Evolutionary conservation across 805 yeast genomes (phyloP).

Genomic region (Wickerhamiella qilinensis): DNA sequence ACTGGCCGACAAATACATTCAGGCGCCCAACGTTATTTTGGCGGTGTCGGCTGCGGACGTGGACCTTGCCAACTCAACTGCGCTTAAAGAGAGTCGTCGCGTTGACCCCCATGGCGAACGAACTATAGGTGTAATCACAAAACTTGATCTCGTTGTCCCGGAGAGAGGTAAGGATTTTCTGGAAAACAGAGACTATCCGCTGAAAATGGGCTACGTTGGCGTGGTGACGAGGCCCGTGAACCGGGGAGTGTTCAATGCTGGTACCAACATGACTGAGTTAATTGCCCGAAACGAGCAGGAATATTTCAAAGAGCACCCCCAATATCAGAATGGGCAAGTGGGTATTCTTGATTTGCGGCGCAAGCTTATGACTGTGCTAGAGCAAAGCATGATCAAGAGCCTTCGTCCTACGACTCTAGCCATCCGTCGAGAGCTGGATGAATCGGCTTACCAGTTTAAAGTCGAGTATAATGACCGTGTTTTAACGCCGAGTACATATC

Average conservation of each 20-base stretch:
- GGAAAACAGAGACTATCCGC: slow-evolving; percentile 69
- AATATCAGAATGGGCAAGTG: slow-evolving; percentile 42
- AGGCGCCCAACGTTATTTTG: slow-evolving; percentile 81
- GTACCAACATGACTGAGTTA: slow-evolving; percentile 33
- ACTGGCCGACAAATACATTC: slow-evolving; percentile 71
- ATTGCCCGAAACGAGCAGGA: slow-evolving; percentile 30
- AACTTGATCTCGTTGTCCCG: slow-evolving; percentile 78
- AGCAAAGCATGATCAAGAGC: slow-evolving; percentile 77
- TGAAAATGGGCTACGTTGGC: slow-evolving; percentile 95
- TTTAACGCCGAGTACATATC: slow-evolving; percentile 82
- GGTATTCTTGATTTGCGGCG: slow-evolving; percentile 63
- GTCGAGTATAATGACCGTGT: slow-evolving; percentile 94
- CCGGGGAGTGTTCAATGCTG: slow-evolving; percentile 35
- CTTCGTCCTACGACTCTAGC: slow-evolving; percentile 73
- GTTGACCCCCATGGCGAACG: slow-evolving; percentile 93
- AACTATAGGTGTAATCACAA: slow-evolving; percentile 92
- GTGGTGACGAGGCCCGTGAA: slow-evolving; percentile 54
- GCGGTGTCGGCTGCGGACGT: slow-evolving; percentile 98
- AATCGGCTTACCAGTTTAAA: slow-evolving; percentile 78
- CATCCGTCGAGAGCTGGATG: slow-evolving; percentile 85
- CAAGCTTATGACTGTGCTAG: slow-evolving; percentile 74
- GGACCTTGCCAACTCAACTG: slow-evolving; percentile 90
- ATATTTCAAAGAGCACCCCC: slow-evolving; percentile 50
- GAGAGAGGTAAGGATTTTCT: slow-evolving; percentile 50
- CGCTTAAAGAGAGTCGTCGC: slow-evolving; percentile 70